Conservation (phyloP, 2,329 filamentous ascomycete genomes). For the Herpomyces periplanetae region DNA sequence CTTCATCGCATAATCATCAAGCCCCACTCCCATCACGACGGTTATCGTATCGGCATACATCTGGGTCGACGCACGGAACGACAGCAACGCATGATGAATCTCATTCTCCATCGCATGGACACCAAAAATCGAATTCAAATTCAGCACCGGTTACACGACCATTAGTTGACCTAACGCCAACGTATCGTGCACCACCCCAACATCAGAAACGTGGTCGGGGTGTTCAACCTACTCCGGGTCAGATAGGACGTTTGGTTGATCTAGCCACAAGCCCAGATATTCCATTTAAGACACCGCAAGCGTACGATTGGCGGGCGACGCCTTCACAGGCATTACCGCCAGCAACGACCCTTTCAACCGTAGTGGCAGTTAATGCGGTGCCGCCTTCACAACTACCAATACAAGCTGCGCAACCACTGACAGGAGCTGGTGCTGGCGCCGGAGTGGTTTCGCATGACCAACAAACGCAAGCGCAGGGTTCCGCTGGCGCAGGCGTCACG, state of each 20-base stretch:
- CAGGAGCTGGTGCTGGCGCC: too few relatives aligned
- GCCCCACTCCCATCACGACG: too few relatives aligned
- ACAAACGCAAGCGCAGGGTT: too few relatives aligned
- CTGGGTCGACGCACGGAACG: slow-evolving; percentile 6
- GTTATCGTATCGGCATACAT: slow-evolving; percentile 6
- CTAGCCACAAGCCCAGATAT: slow-evolving; percentile 9
- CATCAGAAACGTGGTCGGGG: slow-evolving; percentile 15
- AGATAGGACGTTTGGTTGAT: slow-evolving; percentile 10
- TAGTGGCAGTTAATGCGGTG: too few relatives aligned
- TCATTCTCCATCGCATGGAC: slow-evolving; percentile 3
- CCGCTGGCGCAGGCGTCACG: too few relatives aligned
- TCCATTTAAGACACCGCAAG: slow-evolving; percentile 8
- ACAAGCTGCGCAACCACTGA: too few relatives aligned
- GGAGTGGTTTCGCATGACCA: too few relatives aligned
- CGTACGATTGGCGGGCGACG: slow-evolving; percentile 11
- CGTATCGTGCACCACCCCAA: slow-evolving; percentile 21
- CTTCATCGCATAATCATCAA: too few relatives aligned
- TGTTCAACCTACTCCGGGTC: slow-evolving; percentile 7
- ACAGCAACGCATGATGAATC: slow-evolving; percentile 3
- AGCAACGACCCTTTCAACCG: too few relatives aligned
- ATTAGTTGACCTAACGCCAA: slow-evolving; percentile 23
- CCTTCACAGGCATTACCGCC: too few relatives aligned
- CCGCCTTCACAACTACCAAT: too few relatives aligned
- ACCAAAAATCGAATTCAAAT: slow-evolving; percentile 9
- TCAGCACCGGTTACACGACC: slow-evolving; percentile 14